Evolutionary conservation across 257 asterid species (phyloP).

Genomic region (Henckelia pumila): DNA sequence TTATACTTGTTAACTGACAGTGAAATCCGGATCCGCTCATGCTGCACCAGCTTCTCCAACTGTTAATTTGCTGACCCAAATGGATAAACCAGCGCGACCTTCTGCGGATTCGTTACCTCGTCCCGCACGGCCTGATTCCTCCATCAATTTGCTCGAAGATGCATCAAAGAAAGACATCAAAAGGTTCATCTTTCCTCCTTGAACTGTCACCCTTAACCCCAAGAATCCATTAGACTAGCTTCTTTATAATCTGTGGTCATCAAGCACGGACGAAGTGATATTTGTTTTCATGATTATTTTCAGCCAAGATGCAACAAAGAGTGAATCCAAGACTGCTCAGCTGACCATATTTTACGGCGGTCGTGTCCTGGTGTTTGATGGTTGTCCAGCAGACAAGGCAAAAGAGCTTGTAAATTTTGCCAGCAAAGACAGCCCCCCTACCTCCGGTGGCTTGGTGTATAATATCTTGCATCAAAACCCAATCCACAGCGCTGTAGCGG

Average conservation of each 20-base stretch:
- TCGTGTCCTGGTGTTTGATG: conserved; percentile 57
- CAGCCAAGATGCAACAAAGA: conserved; percentile 40
- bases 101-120: neutral
- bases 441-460: conserved; percentile 30
- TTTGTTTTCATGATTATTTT: neutral
- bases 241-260: neutral
- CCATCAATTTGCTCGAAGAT: conserved; percentile 27
- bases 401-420: conserved; percentile 54
- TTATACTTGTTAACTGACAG: conserved; percentile 33
- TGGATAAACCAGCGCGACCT: conserved; percentile 32
- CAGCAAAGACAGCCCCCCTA: conserved; percentile 34
- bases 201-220: neutral
- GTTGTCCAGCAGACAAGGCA: conserved; percentile 51
- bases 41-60: conserved; percentile 29
- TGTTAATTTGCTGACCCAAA: conserved; percentile 25
- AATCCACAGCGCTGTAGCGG: conserved; percentile 2
- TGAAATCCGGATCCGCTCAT: conserved; percentile 34
- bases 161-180: conserved; percentile 15
- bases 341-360: conserved; percentile 76
- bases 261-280: neutral
- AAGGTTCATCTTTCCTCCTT: conserved; percentile 36
- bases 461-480: conserved; percentile 24
- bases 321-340: conserved; percentile 40
- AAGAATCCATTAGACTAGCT: neutral
- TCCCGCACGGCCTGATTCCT: conserved; percentile 18